Base-by-base conservation (phyloP, 1,284 basidiomycete species). In the Meira nashicola region DNA sequence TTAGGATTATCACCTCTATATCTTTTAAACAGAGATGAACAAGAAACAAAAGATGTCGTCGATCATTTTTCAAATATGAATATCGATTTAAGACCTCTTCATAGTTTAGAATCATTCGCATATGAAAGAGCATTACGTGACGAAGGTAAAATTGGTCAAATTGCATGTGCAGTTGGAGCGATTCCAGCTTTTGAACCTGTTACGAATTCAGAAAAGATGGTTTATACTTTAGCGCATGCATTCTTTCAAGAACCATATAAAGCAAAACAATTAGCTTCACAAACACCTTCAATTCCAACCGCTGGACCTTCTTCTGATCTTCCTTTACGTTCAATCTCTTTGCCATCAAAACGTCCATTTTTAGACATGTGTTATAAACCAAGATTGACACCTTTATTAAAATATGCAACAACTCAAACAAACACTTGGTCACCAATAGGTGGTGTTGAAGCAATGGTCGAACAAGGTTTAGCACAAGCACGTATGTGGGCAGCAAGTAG, bases 281-380 rank as follows among this genome's bases (percentile, higher is more conserved):
- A 39, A 1, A 33, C 17, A 4, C 4, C 28, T 33, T 33, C 28
- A 33, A 33, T 33, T 33, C 28, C 28, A 33, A 33, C 28, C 8
- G 28, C 28, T 8, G 28, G 28, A 33, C 17, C 46, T 25, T 25
- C 46, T 48, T n/a, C 46, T 21, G 4, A 5, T 23, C 3, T 25
- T 14, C 12, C 17, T 23, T 5, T 21, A 5, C 46, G 46, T 25
- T 21, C 43, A 0, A 17, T 76, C 15, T 71, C 73, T 0, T 54
- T 75, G 25, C 71, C 73, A 0, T 21, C 41, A 23, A 54, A 63
- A 33, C 59, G 76, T 3, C 62, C 70, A 9, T 79, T 79, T 62
- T 67, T 79, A 37, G 78, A 79, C 40, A 79, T 79, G 78, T 72
- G 70, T 43, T 79, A 79, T 68, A 78, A 79, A 56, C 77, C 78